phyloP scores from a whole-genome alignment of 73 alveolate species.

The Paramecium sonneborni region DNA sequence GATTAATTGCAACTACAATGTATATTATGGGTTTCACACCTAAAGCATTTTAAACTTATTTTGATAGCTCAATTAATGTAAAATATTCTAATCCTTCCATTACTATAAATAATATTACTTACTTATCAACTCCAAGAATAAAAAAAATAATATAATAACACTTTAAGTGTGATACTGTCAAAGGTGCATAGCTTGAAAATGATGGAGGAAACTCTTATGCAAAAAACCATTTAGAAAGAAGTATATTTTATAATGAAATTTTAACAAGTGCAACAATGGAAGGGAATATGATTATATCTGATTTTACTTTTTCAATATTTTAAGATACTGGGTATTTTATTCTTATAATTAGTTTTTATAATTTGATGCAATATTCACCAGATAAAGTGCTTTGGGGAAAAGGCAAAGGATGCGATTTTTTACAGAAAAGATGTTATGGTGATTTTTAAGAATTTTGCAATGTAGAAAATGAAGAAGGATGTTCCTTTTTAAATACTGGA shows the following conservation, averaged over 20 bases:
- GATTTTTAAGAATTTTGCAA: slow-evolving; percentile 1
- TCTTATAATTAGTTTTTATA: not conserved
- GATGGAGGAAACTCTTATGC: not conserved
- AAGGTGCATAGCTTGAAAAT: not conserved
- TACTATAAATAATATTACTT: not conserved
- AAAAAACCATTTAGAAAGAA: not conserved
- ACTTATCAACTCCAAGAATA: not conserved
- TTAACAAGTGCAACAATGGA: not conserved
- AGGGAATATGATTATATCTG: not conserved
- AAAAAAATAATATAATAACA: not conserved
- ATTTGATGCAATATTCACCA: not conserved
- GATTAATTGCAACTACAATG: not conserved
- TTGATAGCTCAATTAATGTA: not conserved
- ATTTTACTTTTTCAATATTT: not conserved
- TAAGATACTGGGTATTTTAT: slow-evolving; percentile 10
- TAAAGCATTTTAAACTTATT: not conserved
- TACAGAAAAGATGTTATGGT: not conserved
- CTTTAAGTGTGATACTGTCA: not conserved
- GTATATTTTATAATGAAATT: not conserved
- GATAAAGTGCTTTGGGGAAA: not conserved
- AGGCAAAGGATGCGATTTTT: slow-evolving; percentile 6
- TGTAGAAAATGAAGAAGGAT: not conserved
- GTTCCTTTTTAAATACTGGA: not conserved
- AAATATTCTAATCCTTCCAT: not conserved
- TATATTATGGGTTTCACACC: not conserved